A percentile compares a stretch with the other conserved stretches of the same genome.
These are phyloP conservation scores for Diophrys appendiculata DNA, from an alignment of 73 alveolate species.

Conservation along the genomic window DNA sequence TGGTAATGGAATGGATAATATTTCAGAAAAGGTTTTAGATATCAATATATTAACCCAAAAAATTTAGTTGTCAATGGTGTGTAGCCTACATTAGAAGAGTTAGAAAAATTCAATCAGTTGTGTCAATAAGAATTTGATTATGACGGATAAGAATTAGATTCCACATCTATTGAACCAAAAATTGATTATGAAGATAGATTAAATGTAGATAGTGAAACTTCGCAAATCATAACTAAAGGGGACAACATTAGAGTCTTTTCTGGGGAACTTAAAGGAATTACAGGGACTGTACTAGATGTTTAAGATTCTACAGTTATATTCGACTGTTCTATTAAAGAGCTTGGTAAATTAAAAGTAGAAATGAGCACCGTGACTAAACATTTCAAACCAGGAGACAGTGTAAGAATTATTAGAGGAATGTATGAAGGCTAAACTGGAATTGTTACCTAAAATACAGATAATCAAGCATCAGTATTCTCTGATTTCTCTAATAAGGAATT, in stretches of 20 bases:
- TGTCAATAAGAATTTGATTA: slow-evolving; percentile 4
- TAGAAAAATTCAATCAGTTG: slow-evolving; percentile 47
- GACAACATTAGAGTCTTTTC: slow-evolving; percentile 76
- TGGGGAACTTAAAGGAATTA: slow-evolving; percentile 77
- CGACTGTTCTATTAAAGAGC: slow-evolving; percentile 56
- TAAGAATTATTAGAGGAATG: slow-evolving; percentile 78
- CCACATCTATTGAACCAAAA: background rate
- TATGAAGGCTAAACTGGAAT: slow-evolving; percentile 85
- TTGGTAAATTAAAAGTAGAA: slow-evolving; percentile 39
- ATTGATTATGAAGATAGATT: background rate
- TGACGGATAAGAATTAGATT: slow-evolving; percentile 44
- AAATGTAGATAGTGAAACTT: background rate
- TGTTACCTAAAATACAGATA: slow-evolving; percentile 51
- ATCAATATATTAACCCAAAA: slow-evolving; percentile 55
- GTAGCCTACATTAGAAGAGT: slow-evolving; percentile 76
- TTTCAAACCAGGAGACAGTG: slow-evolving; percentile 85
- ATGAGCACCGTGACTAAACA: slow-evolving; percentile 63
- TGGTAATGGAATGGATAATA: slow-evolving; percentile 66
- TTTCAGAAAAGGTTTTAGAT: slow-evolving; percentile 76
- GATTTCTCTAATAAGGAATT: slow-evolving; percentile 69
- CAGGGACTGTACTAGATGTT: slow-evolving; percentile 76
- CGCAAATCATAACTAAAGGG: slow-evolving; percentile 61
- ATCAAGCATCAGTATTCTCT: slow-evolving; percentile 62
- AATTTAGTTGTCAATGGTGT: slow-evolving; percentile 67
- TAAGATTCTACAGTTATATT: slow-evolving; percentile 63